These are phyloP conservation scores for Myriosclerotinia curreyana DNA, from an alignment of 2,329 filamentous ascomycete species.

Conservation along the genomic window DNA sequence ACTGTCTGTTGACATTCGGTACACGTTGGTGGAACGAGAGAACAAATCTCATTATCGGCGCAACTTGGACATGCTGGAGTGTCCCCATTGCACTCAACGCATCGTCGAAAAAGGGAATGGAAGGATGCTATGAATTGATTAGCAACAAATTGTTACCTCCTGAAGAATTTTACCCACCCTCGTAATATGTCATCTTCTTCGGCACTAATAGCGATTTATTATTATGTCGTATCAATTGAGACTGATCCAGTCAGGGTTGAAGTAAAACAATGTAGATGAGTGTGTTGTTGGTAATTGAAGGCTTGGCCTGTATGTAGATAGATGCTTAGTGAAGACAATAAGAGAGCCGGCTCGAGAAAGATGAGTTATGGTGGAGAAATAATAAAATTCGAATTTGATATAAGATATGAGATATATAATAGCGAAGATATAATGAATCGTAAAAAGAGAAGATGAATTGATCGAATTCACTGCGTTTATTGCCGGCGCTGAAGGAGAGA, in stretches of 20 bases:
- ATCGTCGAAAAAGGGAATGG: constrained; percentile 52
- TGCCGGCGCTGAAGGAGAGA: background rate
- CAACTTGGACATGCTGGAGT: constrained; percentile 61
- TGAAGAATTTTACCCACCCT: constrained; percentile 21
- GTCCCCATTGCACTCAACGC: constrained; percentile 50
- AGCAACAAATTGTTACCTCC: constrained; percentile 22
- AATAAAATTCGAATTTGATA: constrained; percentile 5
- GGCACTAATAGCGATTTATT: background rate
- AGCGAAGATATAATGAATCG: background rate
- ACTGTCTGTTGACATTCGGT: constrained; percentile 54
- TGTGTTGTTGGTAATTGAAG: constrained; percentile 9
- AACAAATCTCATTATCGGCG: constrained; percentile 53
- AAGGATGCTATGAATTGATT: constrained; percentile 34
- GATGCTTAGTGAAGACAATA: background rate
- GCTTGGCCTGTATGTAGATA: background rate
- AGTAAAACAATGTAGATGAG: too few relatives aligned
- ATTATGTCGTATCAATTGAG: constrained; percentile 22
- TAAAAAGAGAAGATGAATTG: constrained; percentile 2
- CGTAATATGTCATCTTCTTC: constrained; percentile 18
- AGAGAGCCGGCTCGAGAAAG: constrained; percentile 11
- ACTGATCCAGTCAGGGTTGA: background rate
- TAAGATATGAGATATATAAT: background rate
- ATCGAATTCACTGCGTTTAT: background rate
- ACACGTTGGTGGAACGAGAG: constrained; percentile 58
- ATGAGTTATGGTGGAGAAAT: background rate